phyloP scores from a whole-genome alignment of 345 rosid genomes.

The Psidium friedrichsthalianum region DNA sequence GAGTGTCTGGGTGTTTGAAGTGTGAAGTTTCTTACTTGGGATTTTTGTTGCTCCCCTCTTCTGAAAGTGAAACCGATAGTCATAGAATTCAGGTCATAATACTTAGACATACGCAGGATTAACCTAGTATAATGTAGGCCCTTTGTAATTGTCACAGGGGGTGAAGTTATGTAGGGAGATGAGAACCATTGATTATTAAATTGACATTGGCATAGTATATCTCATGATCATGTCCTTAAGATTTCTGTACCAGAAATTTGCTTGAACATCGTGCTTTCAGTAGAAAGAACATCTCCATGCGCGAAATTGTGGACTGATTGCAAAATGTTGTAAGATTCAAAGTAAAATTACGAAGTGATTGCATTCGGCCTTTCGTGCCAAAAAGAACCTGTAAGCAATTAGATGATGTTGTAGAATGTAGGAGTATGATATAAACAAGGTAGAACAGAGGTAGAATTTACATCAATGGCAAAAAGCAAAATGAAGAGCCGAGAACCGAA shows the following conservation, averaged over 20 bases:
- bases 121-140: not conserved
- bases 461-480: not conserved
- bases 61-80: not conserved
- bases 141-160: not conserved
- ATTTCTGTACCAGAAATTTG: not conserved
- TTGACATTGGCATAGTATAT: not conserved
- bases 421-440: not conserved
- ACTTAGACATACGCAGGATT: not conserved
- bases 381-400: not conserved
- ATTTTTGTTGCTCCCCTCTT: constrained; percentile 22
- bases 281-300: not conserved
- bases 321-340: not conserved
- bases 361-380: not conserved
- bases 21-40: constrained; percentile 20
- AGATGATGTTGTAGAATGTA: not conserved
- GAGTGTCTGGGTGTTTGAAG: constrained; percentile 21
- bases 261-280: not conserved
- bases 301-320: not conserved
- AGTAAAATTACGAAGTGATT: not conserved
- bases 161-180: not conserved
- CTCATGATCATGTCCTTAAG: not conserved
- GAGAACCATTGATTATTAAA: not conserved
- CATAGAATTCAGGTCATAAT: not conserved
- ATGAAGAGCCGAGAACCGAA: not conserved
- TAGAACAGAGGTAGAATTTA: not conserved